A percentile compares a stretch with the other conserved stretches of the same genome.
phyloP scores from a whole-genome alignment of 306 rosid species.

The Trifolium repens region DNA sequence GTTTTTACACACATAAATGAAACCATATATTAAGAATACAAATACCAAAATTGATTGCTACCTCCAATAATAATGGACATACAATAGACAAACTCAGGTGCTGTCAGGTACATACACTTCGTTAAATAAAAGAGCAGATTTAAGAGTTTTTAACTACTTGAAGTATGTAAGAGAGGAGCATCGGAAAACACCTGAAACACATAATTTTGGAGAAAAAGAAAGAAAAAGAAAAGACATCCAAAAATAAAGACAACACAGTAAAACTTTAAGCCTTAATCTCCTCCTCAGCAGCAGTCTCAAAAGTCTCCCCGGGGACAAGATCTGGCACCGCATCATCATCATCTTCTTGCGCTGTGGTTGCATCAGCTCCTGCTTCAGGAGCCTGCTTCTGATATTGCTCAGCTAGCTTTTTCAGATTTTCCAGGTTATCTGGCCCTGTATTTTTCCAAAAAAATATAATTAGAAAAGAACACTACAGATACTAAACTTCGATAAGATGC shows the following conservation, averaged over 20 bases:
- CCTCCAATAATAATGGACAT: conserved; percentile 27
- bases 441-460: background rate
- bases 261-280: conserved; percentile 49
- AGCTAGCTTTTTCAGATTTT: conserved; percentile 84
- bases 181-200: conserved; percentile 45
- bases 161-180: background rate
- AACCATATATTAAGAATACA: background rate
- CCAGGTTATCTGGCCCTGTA: conserved; percentile 91
- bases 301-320: conserved; percentile 87
- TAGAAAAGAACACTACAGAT: background rate
- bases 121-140: background rate
- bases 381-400: conserved; percentile 91
- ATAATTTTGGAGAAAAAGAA: conserved; percentile 5
- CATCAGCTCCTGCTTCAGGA: conserved; percentile 66
- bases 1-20: conserved; percentile 2
- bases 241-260: conserved; percentile 45
- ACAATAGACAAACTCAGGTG: conserved; percentile 33
- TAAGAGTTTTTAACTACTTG: background rate
- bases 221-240: conserved; percentile 8
- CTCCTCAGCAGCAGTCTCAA: conserved; percentile 80
- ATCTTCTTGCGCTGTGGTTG: conserved; percentile 51
- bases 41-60: conserved; percentile 30
- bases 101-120: background rate
- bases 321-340: conserved; percentile 90
- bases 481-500: background rate